Evolutionary conservation across 2,329 filamentous ascomycete genomes (phyloP), one percentile per base, ranked within the genome.

Genomic region (Cordyceps fumosorosea): DNA sequence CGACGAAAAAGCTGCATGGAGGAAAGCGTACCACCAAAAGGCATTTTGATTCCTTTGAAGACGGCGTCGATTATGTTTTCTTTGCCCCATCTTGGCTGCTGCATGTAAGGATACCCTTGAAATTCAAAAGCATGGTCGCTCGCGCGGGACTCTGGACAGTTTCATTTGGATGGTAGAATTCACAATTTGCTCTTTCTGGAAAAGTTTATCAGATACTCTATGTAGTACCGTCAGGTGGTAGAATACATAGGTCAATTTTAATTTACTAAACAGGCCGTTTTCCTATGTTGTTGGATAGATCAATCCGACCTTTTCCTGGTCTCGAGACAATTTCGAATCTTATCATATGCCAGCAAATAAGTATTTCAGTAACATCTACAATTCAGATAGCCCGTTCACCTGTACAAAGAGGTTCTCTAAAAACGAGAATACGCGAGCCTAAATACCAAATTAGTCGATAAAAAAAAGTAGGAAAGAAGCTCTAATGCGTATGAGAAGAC

Each of bases 41-140:
- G 20, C 42, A 55, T 10, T 45, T 42, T 32, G 6, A 50, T 48
- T 22, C 37, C 45, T 51, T 47, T 40, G 47, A 29, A 29, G 34
- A 55, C 18, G 59, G 59, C 58, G 58, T 61, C 52, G 52, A 61
- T 12, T 29, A 42, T 32, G 51, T 50, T 61, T 55, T 42, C 20
- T 47, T 61, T 61, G 51, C 52, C 40, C 44, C 29, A 34, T 61
- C 37, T 55, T 55, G 59, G 59, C 51, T 29, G n/a, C 51, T 61
- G 52, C 51, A 61, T 55, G n/a, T 42, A 60, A 54, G 51, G 42
- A 61, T 61, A 61, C 59, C 59, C 59, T 50, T 61, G 59, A 48
- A 48, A 37, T 45, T 55, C 22, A 61, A 55, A 54, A 61, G n/a
- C 52, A 61, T 48, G 24, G 29, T 60, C 29, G 37, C 50, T 51